Evolutionary conservation across 1,139 yeast genomes (phyloP).

Genomic region (Kurtzmaniella quercitrusa): DNA sequence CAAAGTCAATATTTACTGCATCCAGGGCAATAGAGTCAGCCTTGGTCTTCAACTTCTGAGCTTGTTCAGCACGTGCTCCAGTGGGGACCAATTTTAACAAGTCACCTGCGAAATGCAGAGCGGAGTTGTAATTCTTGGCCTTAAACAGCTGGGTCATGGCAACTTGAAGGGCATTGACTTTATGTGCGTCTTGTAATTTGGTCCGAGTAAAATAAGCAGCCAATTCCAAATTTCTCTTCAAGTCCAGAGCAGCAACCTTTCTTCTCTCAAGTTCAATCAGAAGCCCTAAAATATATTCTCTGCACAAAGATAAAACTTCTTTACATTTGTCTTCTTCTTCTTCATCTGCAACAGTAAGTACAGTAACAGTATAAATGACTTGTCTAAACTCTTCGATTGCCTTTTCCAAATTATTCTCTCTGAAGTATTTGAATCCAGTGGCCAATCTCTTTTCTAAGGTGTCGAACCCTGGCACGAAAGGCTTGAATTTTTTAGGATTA

Average conservation of each 20-base stretch:
- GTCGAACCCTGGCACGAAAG: slow-evolving; percentile 73
- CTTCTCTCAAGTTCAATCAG: slow-evolving; percentile 90
- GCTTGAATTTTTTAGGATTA: slow-evolving; percentile 52
- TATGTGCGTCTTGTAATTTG: slow-evolving; percentile 77
- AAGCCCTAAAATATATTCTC: slow-evolving; percentile 87
- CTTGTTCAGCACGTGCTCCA: slow-evolving; percentile 88
- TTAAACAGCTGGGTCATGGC: slow-evolving; percentile 93
- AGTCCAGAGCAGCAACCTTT: slow-evolving; percentile 61
- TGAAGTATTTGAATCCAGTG: slow-evolving; percentile 78
- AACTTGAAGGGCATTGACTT: slow-evolving; percentile 83
- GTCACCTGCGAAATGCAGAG: slow-evolving; percentile 86
- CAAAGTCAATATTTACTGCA: slow-evolving; percentile 86
- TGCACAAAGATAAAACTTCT: slow-evolving; percentile 69
- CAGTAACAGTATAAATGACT: slow-evolving; percentile 70
- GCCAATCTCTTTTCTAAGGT: slow-evolving; percentile 60
- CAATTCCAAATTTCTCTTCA: slow-evolving; percentile 84
- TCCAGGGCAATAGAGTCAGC: slow-evolving; percentile 81
- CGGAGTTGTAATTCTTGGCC: slow-evolving; percentile 81
- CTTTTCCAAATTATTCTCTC: slow-evolving; percentile 73
- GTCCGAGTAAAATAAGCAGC: slow-evolving; percentile 94
- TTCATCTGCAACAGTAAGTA: slow-evolving; percentile 66
- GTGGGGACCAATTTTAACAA: slow-evolving; percentile 61
- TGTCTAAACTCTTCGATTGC: slow-evolving; percentile 79
- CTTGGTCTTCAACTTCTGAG: slow-evolving; percentile 71
- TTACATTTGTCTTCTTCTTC: slow-evolving; percentile 75